These are phyloP conservation scores for Heteromeles arbutifolia DNA, from an alignment of 306 rosid species.

Conservation along the genomic window DNA sequence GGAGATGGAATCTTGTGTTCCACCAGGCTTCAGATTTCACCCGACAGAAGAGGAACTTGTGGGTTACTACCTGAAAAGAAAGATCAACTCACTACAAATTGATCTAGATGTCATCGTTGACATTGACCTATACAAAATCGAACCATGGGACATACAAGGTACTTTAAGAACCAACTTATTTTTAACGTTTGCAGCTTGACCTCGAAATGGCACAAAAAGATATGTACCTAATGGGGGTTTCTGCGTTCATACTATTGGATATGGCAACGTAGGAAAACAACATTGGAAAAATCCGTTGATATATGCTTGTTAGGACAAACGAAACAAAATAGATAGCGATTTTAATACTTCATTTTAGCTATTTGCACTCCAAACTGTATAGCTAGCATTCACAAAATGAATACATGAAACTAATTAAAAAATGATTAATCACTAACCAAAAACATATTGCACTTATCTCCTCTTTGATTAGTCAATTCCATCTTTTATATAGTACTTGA, in stretches of 20 bases:
- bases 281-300: background rate
- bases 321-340: background rate
- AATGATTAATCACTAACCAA: no score
- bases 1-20: constrained; percentile 77
- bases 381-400: no score
- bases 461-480: background rate
- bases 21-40: constrained; percentile 93
- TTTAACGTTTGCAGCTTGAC: background rate
- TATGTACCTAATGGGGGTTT: background rate
- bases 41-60: constrained; percentile 99
- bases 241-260: background rate
- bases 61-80: constrained; percentile 81
- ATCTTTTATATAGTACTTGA: background rate
- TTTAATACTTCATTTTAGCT: no score
- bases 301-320: background rate
- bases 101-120: constrained; percentile 83
- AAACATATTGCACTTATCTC: background rate
- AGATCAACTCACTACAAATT: constrained; percentile 64
- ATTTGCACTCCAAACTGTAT: no score
- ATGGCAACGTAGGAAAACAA: background rate
- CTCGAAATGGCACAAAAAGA: background rate
- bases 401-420: no score
- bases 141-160: constrained; percentile 99
- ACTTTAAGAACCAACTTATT: background rate
- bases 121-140: constrained; percentile 83